These are phyloP conservation scores for Drechslerella coelobrocha DNA, from an alignment of 2,329 filamentous ascomycete genomes.

Conservation along the genomic window DNA sequence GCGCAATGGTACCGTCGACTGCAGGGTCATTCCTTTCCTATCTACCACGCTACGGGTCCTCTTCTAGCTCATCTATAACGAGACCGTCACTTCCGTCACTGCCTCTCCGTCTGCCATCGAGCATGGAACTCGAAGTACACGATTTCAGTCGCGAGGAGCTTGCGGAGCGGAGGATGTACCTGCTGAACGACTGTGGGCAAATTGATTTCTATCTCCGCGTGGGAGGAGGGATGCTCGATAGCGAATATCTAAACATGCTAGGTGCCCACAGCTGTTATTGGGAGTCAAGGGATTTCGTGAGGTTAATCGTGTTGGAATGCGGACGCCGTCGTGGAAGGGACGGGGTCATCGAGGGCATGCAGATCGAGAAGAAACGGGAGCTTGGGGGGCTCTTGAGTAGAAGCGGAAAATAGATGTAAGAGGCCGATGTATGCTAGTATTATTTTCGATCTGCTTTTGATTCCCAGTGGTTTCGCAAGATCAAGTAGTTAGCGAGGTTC, in stretches of 20 bases:
- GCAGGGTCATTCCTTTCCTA: constrained; percentile 67
- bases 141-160: constrained; percentile 92
- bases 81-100: constrained; percentile 23
- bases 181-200: constrained; percentile 96
- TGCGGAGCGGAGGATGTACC: constrained; percentile 82
- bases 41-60: constrained; percentile 54
- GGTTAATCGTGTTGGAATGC: constrained; percentile 86
- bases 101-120: constrained; percentile 64
- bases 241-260: constrained; percentile 97
- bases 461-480: constrained; percentile 3
- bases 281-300: constrained; percentile 83
- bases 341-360: constrained; percentile 46
- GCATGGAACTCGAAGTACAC: constrained; percentile 91
- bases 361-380: constrained; percentile 44
- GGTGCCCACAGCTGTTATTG: constrained; percentile 95
- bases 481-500: background rate
- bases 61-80: constrained; percentile 54
- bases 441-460: constrained; percentile 4
- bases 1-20: constrained; percentile 78
- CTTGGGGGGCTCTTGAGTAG: constrained; percentile 39
- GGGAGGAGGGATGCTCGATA: constrained; percentile 84
- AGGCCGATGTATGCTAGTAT: background rate
- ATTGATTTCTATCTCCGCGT: constrained; percentile 88
- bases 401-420: constrained; percentile 20
- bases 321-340: constrained; percentile 60